Percentiles rank a stretch among this genome's conserved stretches.
Evolutionary conservation across 2,329 filamentous ascomycete genomes (phyloP).

Genomic region (Neofusicoccum parvum): DNA sequence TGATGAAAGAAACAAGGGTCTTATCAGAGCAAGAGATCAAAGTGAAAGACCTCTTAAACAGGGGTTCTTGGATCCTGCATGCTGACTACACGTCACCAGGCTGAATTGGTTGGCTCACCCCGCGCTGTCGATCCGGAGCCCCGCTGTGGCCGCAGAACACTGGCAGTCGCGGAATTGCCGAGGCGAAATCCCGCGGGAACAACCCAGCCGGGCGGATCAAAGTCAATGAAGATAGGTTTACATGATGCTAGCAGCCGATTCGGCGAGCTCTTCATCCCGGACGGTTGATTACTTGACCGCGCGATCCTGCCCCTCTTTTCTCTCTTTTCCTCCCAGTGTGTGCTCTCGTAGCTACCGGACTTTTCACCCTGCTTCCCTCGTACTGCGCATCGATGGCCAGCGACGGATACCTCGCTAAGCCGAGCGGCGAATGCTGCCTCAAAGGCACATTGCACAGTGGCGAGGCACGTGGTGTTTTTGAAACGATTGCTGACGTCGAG

Average conservation of each 20-base stretch:
- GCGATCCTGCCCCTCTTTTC: too few species aligned
- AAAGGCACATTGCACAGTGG: constrained; percentile 45
- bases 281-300: too few species aligned
- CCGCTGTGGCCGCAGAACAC: not conserved
- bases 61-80: not conserved
- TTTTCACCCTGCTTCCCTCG: not conserved
- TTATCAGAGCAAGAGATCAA: too few species aligned
- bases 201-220: too few species aligned
- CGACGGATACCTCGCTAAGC: constrained; percentile 31
- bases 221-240: too few species aligned
- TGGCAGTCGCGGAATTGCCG: not conserved
- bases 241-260: too few species aligned
- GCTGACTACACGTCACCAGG: not conserved
- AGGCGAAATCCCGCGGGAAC: too few species aligned
- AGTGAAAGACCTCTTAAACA: too few species aligned
- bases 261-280: too few species aligned
- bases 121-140: not conserved
- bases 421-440: constrained; percentile 43
- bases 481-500: constrained; percentile 38
- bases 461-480: constrained; percentile 38
- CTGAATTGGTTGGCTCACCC: not conserved
- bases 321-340: too few species aligned
- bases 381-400: not conserved
- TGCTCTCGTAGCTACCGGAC: not conserved
- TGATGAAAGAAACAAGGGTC: too few species aligned